Base-by-base conservation (phyloP, 306 rosid genomes). In the Cicer arietinum region DNA sequence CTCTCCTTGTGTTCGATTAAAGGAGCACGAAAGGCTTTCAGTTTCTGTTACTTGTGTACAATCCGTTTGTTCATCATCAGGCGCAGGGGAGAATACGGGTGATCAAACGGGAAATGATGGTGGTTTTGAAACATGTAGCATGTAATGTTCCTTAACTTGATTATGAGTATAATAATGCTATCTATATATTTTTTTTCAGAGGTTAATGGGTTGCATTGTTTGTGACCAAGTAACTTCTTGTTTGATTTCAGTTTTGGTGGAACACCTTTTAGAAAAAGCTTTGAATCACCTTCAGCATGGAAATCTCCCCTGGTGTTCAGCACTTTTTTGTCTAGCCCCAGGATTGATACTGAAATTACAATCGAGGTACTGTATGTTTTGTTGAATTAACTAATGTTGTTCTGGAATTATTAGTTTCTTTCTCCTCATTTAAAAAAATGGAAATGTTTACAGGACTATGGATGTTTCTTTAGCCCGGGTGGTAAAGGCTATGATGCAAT, bases 271-370 rank as follows among this genome's bases (percentile, higher is more conserved):
- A 88, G 86, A 82, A 86, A 97, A 86, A 90, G 99, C 86, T 79
- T 92, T 0, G 99, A 94, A 77, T 94, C 98, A 45, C 98, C 98
- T 76, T 90, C 98, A 0, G 90, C 96, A 48, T 94, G 98, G 98
- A 94, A 86, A 80, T 94, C 98, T 13, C 99, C 99, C 12, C 89
- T 97, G 99, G 86, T 92, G 61, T 30, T 92, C 65, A 88, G 87
- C 77, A 87, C 99, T 7, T 88, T 92, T 70, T 45, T 92, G 66
- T 76, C 93, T 30, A 89, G 93, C 72, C 89, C 97, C 37, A 89
- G 91, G 82, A 64, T 88, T 75, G 97, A 92, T 68, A 84, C 90
- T 61, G 99, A 94, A 60, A 88, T 94, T 57, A 77, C 99, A 44
- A 83, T 95, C 16, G 98, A 95, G 99, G 99, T 95, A 91, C 43